These are phyloP conservation scores for Yamadazyma conglobata DNA, from an alignment of 1,139 yeast species.

Conservation along the genomic window DNA sequence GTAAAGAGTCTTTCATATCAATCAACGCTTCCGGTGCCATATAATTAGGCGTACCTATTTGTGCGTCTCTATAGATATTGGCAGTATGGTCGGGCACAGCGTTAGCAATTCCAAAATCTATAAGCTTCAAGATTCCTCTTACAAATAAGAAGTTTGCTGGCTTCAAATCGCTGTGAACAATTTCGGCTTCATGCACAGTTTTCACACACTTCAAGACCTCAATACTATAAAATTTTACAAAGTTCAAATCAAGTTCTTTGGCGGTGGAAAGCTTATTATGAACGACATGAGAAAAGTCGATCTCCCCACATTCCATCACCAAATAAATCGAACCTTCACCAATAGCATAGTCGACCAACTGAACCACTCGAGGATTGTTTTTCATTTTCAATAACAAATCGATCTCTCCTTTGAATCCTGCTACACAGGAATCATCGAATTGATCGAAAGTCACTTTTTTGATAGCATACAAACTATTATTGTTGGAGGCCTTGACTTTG, in stretches of 20 bases:
- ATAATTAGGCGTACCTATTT: conserved; percentile 93
- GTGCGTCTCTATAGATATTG: conserved; percentile 85
- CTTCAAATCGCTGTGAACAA: conserved; percentile 91
- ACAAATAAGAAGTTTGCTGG: conserved; percentile 94
- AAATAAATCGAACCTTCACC: conserved; percentile 61
- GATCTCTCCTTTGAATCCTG: conserved; percentile 88
- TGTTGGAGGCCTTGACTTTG: conserved; percentile 58
- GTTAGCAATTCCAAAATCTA: conserved; percentile 95
- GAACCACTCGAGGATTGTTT: conserved; percentile 71
- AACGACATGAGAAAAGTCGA: conserved; percentile 82
- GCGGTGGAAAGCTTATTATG: conserved; percentile 46
- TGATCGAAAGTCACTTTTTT: conserved; percentile 81
- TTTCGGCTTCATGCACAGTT: conserved; percentile 83
- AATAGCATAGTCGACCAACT: conserved; percentile 69
- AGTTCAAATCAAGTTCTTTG: conserved; percentile 62
- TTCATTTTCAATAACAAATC: conserved; percentile 62
- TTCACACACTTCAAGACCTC: conserved; percentile 82
- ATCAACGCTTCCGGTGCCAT: conserved; percentile 97
- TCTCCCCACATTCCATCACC: conserved; percentile 95
- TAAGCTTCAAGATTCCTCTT: conserved; percentile 77
- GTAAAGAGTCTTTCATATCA: conserved; percentile 46
- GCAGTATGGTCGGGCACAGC: conserved; percentile 92
- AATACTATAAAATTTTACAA: conserved; percentile 75
- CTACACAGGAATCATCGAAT: conserved; percentile 68
- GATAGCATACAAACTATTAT: conserved; percentile 66